Evolutionary conservation across 306 rosid species (phyloP), one percentile per base, ranked within the genome.

Genomic region (Pterocarpus macrocarpus): DNA sequence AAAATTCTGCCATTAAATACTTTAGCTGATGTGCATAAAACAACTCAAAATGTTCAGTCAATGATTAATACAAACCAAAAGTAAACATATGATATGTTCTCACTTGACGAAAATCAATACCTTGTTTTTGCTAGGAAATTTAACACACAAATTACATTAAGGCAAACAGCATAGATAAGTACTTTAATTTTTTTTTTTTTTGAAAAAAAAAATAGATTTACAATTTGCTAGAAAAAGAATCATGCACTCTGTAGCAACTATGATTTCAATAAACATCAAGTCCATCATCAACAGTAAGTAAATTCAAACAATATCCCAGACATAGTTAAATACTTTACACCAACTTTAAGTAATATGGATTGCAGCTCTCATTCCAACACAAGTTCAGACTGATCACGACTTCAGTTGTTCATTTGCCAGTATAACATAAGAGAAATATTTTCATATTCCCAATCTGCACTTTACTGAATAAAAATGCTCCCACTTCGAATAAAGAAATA

Each of bases 31-130:
- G 43, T 34, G 41, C 22, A 64, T 17, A 64, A 45, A 74, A 64
- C 61, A 69, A 73, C 45, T 33, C 41, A 56, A 47, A 61, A 66
- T 34, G 35, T 61, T 80, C 38, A 13, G 39, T 41, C 30, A 13
- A 67, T 34, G 64, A 61, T 17, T 28, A 64, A 41, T 28, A 22
- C 64, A 82, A 69, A 56, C 49, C 69, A 76, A 47, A 68, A 57
- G 56, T 55, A 76, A 55, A 15, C 38, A 5, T 45, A 13, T 70
- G 69, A 64, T 71, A 14, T 33, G 39, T 78, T 78, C 44, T 47
- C 45, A 69, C 74, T 68, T 68, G 38, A 67, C 47, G 63, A 79
- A 69, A 68, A 34, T 17, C 6, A 79, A 55, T 52, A 79, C 36
- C 69, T 34, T 53, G 56, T 50, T 65, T 47, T 49, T 36, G 64